phyloP scores from a whole-genome alignment of 2,329 filamentous ascomycete genomes.

The Parafenestella ontariensis region DNA sequence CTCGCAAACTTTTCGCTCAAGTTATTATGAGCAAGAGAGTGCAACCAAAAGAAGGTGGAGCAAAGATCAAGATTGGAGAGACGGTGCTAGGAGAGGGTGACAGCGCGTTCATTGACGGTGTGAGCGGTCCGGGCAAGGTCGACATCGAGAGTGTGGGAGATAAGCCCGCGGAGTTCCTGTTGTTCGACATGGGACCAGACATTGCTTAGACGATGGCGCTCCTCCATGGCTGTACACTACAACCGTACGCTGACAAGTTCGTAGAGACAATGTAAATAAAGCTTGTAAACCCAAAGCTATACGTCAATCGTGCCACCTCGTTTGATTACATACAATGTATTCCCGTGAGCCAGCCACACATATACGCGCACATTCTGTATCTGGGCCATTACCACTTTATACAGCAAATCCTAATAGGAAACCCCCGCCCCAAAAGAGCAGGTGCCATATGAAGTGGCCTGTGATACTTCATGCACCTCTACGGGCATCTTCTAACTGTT shows the following conservation, averaged over 20 bases:
- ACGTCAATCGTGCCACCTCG: not conserved
- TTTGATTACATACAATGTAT: not conserved
- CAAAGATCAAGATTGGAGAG: slow-evolving; percentile 74
- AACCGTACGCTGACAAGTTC: not conserved
- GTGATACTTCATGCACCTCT: too few relatives aligned
- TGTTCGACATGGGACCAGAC: slow-evolving; percentile 57
- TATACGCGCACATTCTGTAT: too few relatives aligned
- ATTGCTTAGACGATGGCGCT: slow-evolving; percentile 18
- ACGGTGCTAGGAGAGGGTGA: slow-evolving; percentile 77
- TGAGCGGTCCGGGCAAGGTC: slow-evolving; percentile 52
- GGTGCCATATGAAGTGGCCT: too few relatives aligned
- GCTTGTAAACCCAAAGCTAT: not conserved
- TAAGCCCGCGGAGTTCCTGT: slow-evolving; percentile 55
- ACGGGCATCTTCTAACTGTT: too few relatives aligned
- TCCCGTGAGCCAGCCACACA: too few relatives aligned
- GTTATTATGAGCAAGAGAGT: slow-evolving; percentile 69
- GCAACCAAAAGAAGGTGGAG: slow-evolving; percentile 70
- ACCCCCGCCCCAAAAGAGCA: too few relatives aligned
- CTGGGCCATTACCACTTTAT: too few relatives aligned
- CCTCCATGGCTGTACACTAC: not conserved
- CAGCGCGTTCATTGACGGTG: slow-evolving; percentile 74
- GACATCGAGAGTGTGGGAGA: slow-evolving; percentile 57
- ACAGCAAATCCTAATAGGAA: too few relatives aligned
- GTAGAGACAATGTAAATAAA: not conserved
- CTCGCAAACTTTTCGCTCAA: slow-evolving; percentile 79